Evolutionary conservation across 768 basidiomycete genomes (phyloP).

Genomic region (Termitomyces sp.): DNA sequence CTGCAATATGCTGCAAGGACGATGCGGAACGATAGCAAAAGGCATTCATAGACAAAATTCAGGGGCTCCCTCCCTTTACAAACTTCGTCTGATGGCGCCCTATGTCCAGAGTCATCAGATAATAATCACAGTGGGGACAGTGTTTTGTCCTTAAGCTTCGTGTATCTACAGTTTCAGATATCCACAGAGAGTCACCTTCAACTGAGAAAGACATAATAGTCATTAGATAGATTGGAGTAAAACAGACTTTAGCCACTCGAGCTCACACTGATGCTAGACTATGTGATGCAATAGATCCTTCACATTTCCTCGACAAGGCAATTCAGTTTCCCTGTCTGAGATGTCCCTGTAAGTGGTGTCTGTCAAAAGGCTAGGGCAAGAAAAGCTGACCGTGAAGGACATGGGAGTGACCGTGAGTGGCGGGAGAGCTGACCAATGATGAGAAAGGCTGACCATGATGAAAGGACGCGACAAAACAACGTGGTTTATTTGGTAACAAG

Average conservation of each 20-base stretch:
- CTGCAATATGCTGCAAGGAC: constrained; percentile 14
- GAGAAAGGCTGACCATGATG: no score
- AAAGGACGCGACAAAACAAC: no score
- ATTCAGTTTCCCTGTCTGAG: background rate
- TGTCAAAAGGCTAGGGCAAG: no score
- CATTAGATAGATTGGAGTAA: background rate
- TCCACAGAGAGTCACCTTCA: background rate
- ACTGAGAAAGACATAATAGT: background rate
- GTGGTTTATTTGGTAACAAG: no score
- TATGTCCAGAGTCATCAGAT: background rate
- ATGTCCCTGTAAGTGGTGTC: background rate
- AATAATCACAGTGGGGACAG: background rate
- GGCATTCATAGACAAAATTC: constrained; percentile 6
- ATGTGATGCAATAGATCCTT: no score
- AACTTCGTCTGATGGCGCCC: constrained; percentile 1
- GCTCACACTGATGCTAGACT: background rate
- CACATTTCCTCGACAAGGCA: background rate
- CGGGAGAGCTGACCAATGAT: no score
- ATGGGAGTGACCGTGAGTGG: no score
- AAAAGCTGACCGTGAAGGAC: no score
- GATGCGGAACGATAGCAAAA: constrained; percentile 10
- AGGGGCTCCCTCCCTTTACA: constrained; percentile 10
- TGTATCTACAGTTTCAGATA: no score
- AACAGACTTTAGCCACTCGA: background rate
- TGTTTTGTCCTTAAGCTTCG: background rate